phyloP scores from a whole-genome alignment of 2,329 filamentous ascomycete genomes.

The Diaporthe vaccinii region DNA sequence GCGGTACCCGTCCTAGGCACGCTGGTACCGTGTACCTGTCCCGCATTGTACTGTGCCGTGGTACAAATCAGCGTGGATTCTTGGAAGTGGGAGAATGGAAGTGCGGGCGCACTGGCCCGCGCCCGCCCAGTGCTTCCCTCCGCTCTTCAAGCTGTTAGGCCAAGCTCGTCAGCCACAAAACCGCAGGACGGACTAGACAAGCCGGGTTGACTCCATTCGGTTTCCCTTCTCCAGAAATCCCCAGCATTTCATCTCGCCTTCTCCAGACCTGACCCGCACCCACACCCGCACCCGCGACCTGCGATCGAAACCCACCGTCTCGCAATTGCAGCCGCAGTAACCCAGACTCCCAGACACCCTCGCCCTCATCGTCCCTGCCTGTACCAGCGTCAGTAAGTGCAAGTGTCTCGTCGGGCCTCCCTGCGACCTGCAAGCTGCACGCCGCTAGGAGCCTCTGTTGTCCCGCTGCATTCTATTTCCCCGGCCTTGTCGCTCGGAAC shows the following conservation, averaged over 20 bases:
- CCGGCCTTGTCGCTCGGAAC: slow-evolving; percentile 21
- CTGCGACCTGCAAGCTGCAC: slow-evolving; percentile 19
- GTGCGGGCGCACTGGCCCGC: slow-evolving; percentile 10
- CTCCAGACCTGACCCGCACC: slow-evolving; percentile 39
- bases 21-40: not conserved
- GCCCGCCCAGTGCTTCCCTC: not conserved
- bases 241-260: slow-evolving; percentile 42
- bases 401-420: not conserved
- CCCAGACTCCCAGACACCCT: not conserved
- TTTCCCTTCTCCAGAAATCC: slow-evolving; percentile 38
- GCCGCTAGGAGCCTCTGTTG: slow-evolving; percentile 28
- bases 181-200: not conserved
- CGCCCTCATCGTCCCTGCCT: not conserved
- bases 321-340: not conserved
- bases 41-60: not conserved
- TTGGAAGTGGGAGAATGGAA: slow-evolving; percentile 25
- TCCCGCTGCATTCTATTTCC: slow-evolving; percentile 28
- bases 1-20: not conserved
- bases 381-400: not conserved
- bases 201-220: slow-evolving; percentile 23
- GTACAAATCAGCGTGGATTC: slow-evolving; percentile 3
- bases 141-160: slow-evolving; percentile 1
- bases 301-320: slow-evolving; percentile 26
- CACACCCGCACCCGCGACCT: slow-evolving; percentile 24
- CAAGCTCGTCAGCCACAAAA: slow-evolving; percentile 22